Conservation (phyloP, 1,284 basidiomycete genomes). For the Cryptococcus maquisensis region DNA sequence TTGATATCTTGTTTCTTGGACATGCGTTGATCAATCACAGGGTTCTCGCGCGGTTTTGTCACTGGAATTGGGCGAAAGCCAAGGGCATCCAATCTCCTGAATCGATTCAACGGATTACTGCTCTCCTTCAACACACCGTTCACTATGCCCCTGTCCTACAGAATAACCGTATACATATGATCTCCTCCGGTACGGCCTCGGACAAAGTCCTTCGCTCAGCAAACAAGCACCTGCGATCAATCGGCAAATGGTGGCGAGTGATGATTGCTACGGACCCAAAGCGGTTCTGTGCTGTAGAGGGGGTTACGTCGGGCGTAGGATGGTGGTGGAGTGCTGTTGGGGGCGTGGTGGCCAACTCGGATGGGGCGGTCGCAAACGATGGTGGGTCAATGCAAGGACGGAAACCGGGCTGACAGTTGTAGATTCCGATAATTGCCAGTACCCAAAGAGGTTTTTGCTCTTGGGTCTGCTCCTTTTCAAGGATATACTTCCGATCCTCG, state of each 20-base stretch:
- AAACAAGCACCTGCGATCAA: slow-evolving; percentile 44
- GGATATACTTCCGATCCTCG: slow-evolving; percentile 54
- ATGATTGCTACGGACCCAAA: slow-evolving; percentile 47
- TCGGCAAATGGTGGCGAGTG: slow-evolving; percentile 47
- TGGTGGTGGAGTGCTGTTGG: slow-evolving; percentile 51
- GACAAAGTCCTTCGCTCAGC: slow-evolving; percentile 30
- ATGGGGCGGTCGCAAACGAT: slow-evolving; percentile 43
- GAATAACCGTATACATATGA: slow-evolving; percentile 32
- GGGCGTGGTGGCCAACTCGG: slow-evolving; percentile 40
- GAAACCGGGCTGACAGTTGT: not conserved
- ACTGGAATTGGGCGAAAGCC: slow-evolving; percentile 45
- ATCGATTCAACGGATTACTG: slow-evolving; percentile 32
- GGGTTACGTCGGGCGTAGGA: slow-evolving; percentile 40
- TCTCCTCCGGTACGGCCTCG: slow-evolving; percentile 14
- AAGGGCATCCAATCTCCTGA: slow-evolving; percentile 37
- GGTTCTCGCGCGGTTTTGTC: slow-evolving; percentile 40
- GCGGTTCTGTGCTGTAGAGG: slow-evolving; percentile 40
- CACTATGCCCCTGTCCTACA: slow-evolving; percentile 43
- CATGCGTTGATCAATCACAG: slow-evolving; percentile 12
- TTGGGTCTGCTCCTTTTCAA: slow-evolving; percentile 85
- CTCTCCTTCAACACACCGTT: slow-evolving; percentile 38
- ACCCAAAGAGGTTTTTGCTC: slow-evolving; percentile 62
- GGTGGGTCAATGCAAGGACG: slow-evolving; percentile 25
- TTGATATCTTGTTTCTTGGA: not conserved
- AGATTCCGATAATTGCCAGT: slow-evolving; percentile 37